Percentiles rank a stretch among this genome's conserved stretches.
These are phyloP conservation scores for Apium graveolens DNA, from an alignment of 129 eudicot genomes.

Conservation along the genomic window DNA sequence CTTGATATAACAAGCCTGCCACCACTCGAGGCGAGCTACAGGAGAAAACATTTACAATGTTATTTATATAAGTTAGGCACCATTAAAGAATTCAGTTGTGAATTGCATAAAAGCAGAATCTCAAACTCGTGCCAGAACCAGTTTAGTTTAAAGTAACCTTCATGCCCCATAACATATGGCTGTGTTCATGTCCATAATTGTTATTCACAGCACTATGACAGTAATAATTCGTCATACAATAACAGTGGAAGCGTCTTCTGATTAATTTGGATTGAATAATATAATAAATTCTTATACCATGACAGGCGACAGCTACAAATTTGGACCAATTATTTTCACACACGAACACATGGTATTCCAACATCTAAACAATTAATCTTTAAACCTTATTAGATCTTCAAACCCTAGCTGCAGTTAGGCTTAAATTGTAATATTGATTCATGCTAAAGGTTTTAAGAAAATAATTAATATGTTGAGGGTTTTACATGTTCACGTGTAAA, in stretches of 20 bases:
- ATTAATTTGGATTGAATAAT: background rate
- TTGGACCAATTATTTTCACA: background rate
- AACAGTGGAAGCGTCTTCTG: background rate
- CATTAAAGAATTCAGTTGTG: background rate
- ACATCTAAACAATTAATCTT: background rate
- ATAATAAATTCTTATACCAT: background rate
- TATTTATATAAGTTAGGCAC: background rate
- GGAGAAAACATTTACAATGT: background rate
- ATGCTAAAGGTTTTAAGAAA: background rate
- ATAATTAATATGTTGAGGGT: background rate
- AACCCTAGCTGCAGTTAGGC: background rate
- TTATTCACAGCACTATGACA: too few species aligned
- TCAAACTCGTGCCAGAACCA: background rate
- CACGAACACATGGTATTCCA: background rate
- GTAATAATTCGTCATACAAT: background rate
- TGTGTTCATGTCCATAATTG: too few species aligned
- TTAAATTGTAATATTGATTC: background rate
- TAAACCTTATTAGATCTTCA: background rate
- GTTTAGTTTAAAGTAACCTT: background rate
- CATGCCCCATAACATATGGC: background rate
- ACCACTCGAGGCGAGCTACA: conserved; percentile 84
- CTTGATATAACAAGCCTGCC: conserved; percentile 89
- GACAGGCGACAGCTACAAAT: background rate
- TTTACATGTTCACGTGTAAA: background rate
- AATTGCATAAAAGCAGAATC: background rate